Percentiles rank a stretch among this genome's conserved stretches.
Evolutionary conservation across 805 yeast species (phyloP).

Genomic region (Kurtzmaniella fragi): DNA sequence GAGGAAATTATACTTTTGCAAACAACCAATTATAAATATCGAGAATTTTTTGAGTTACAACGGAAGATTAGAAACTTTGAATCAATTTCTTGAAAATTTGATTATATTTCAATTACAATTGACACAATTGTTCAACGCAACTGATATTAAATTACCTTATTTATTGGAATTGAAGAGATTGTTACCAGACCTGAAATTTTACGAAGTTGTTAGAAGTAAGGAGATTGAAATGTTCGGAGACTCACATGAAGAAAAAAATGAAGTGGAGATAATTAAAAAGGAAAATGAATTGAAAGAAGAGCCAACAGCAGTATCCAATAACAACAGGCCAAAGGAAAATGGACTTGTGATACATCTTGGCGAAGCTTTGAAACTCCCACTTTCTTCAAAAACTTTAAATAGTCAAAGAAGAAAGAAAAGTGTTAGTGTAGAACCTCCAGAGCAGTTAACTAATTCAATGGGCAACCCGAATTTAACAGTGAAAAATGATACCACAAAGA

Average conservation of each 20-base stretch:
- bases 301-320: slow-evolving; percentile 2
- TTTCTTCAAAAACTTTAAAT: slow-evolving; percentile 25
- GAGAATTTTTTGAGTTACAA: slow-evolving; percentile 23
- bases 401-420: slow-evolving; percentile 14
- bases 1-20: slow-evolving; percentile 11
- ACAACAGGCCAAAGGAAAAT: slow-evolving; percentile 6
- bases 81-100: slow-evolving; percentile 23
- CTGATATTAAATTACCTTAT: slow-evolving; percentile 16
- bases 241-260: slow-evolving; percentile 9
- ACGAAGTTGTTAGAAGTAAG: slow-evolving; percentile 26
- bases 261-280: slow-evolving; percentile 5
- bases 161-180: slow-evolving; percentile 15
- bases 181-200: slow-evolving; percentile 21
- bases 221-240: slow-evolving; percentile 22
- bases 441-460: neutral
- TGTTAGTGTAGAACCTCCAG: neutral
- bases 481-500: neutral
- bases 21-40: slow-evolving; percentile 24
- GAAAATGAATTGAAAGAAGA: neutral
- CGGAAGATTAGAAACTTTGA: slow-evolving; percentile 20
- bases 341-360: slow-evolving; percentile 30
- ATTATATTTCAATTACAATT: slow-evolving; percentile 19
- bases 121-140: slow-evolving; percentile 13
- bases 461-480: neutral
- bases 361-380: slow-evolving; percentile 19